Evolutionary conservation across 2,329 filamentous ascomycete species (phyloP).

Genomic region (Pezicula neosporulosa): DNA sequence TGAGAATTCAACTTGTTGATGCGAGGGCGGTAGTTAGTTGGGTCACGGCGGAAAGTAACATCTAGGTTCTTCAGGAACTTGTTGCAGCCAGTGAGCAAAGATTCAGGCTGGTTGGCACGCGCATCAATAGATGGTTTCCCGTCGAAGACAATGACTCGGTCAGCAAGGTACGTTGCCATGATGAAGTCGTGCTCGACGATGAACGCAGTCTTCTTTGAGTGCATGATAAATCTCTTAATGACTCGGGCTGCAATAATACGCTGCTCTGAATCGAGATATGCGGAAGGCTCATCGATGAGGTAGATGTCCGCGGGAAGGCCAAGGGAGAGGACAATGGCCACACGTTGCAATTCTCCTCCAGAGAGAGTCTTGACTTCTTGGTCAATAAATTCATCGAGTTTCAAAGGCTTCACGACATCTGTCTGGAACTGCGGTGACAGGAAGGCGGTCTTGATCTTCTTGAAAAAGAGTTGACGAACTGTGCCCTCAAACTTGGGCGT

Average conservation of each 20-base stretch:
- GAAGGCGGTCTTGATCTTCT: constrained; percentile 98
- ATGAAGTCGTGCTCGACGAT: constrained; percentile 99
- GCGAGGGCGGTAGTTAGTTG: constrained; percentile 90
- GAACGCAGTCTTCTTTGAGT: constrained; percentile 99
- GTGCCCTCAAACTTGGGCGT: constrained; percentile 97
- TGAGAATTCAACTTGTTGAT: constrained; percentile 98
- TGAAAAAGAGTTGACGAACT: constrained; percentile 97
- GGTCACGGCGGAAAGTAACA: constrained; percentile 97
- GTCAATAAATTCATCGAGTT: constrained; percentile 98
- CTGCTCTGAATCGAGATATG: constrained; percentile 98
- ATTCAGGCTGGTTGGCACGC: constrained; percentile 86
- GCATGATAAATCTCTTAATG: constrained; percentile 99
- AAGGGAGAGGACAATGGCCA: constrained; percentile 94
- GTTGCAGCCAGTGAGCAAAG: constrained; percentile 90
- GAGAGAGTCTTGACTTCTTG: constrained; percentile 99
- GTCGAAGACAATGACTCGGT: constrained; percentile 98
- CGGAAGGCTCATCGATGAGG: constrained; percentile 94
- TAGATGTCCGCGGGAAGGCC: constrained; percentile 97
- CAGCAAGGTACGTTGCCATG: constrained; percentile 76
- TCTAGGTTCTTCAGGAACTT: constrained; percentile 93
- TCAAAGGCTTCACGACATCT: constrained; percentile 98
- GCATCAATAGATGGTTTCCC: constrained; percentile 86
- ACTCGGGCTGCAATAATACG: constrained; percentile 96
- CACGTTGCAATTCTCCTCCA: constrained; percentile 98
- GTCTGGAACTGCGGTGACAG: constrained; percentile 98